Percentiles rank a stretch among this genome's conserved stretches.
Conservation (phyloP, 2,329 filamentous ascomycete species). For the Neurospora crassa region DNA sequence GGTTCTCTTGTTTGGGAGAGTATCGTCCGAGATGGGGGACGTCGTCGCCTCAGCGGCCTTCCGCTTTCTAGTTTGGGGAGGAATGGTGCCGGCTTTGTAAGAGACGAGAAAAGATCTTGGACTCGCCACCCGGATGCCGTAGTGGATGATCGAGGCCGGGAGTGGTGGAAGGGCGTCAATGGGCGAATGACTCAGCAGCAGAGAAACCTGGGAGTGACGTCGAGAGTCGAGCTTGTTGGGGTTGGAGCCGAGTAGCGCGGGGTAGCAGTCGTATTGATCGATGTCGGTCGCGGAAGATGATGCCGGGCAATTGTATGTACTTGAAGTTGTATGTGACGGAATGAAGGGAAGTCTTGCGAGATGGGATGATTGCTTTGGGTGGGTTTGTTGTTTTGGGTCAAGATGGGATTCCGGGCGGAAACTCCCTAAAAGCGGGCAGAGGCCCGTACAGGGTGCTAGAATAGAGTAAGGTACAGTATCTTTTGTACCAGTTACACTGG, state of each 20-base stretch:
- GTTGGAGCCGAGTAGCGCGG: not conserved
- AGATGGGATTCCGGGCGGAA: not conserved
- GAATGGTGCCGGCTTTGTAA: constrained; percentile 40
- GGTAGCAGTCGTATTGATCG: not conserved
- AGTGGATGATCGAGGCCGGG: not conserved
- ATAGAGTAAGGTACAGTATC: not conserved
- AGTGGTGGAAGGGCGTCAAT: not conserved
- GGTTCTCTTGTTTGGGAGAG: constrained; percentile 42
- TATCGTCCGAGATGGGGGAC: constrained; percentile 29
- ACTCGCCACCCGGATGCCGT: constrained; percentile 7
- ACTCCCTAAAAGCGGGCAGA: not conserved
- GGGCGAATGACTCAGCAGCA: constrained; percentile 4
- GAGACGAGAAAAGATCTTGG: constrained; percentile 6
- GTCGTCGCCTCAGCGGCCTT: constrained; percentile 58
- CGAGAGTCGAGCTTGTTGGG: not conserved
- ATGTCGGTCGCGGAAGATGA: not conserved
- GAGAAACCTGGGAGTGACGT: not conserved
- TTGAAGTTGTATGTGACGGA: not conserved
- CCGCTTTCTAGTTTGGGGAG: constrained; percentile 49
- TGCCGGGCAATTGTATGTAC: not conserved
- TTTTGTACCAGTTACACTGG: not conserved
- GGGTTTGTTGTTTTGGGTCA: not conserved
- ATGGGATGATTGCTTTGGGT: not conserved
- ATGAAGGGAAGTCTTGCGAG: not conserved
- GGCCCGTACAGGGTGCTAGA: not conserved